Evolutionary conservation across 2,329 filamentous ascomycete genomes (phyloP).

Genomic region (Nakataea oryzae): DNA sequence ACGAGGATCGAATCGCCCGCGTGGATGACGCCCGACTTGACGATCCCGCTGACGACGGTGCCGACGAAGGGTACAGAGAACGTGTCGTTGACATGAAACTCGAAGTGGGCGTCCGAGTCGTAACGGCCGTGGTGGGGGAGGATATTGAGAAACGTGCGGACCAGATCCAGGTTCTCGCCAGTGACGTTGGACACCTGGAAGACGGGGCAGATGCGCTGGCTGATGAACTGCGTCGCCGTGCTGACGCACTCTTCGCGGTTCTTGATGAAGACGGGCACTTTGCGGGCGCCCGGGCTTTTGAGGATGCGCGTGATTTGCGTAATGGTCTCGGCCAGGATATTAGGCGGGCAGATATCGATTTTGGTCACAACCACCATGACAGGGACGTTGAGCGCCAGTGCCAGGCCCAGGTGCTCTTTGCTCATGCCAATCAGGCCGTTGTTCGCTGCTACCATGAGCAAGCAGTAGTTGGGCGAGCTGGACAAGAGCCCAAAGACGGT

Average conservation of each 20-base stretch:
- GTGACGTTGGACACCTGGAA: slow-evolving; percentile 99
- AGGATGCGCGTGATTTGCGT: slow-evolving; percentile 86
- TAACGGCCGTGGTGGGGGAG: slow-evolving; percentile 91
- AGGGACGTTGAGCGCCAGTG: slow-evolving; percentile 86
- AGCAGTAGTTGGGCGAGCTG: slow-evolving; percentile 91
- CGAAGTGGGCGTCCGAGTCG: slow-evolving; percentile 76
- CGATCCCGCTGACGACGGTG: slow-evolving; percentile 89
- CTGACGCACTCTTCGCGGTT: slow-evolving; percentile 85
- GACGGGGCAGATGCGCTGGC: slow-evolving; percentile 87
- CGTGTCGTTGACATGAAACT: slow-evolving; percentile 93
- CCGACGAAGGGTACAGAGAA: slow-evolving; percentile 97
- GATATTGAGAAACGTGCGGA: slow-evolving; percentile 89
- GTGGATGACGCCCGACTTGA: slow-evolving; percentile 80
- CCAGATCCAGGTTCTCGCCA: slow-evolving; percentile 78
- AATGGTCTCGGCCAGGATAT: slow-evolving; percentile 89
- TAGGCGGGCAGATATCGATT: slow-evolving; percentile 94
- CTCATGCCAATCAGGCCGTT: slow-evolving; percentile 97
- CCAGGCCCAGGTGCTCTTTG: slow-evolving; percentile 94
- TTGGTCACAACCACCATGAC: slow-evolving; percentile 98
- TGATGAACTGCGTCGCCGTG: slow-evolving; percentile 92
- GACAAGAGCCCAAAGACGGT: slow-evolving; percentile 93
- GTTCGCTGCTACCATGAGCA: slow-evolving; percentile 97
- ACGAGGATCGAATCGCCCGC: slow-evolving; percentile 83
- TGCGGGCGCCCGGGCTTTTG: slow-evolving; percentile 84
- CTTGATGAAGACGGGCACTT: slow-evolving; percentile 94